Conservation (phyloP, 345 rosid genomes). For the Raphanus sativus region DNA sequence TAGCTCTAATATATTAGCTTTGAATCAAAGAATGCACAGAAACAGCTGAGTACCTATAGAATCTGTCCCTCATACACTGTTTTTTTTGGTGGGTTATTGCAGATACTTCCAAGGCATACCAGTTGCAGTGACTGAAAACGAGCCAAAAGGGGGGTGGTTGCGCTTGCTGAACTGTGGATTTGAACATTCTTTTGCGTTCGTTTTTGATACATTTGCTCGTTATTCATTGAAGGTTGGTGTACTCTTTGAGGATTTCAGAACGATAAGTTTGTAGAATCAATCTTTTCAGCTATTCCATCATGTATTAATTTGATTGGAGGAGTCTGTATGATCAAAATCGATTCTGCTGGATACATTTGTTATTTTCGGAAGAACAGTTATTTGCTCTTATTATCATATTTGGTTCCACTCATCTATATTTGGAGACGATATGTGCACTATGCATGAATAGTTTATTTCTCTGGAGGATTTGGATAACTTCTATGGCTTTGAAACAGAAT, state of each 20-base stretch:
- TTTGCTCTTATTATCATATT: not conserved
- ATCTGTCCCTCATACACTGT: not conserved
- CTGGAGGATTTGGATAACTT: not conserved
- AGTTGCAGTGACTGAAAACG: slow-evolving; percentile 61
- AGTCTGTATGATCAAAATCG: slow-evolving; percentile 25
- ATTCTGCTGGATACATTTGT: slow-evolving; percentile 20
- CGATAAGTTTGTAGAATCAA: slow-evolving; percentile 34
- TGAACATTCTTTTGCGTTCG: slow-evolving; percentile 20
- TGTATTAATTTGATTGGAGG: slow-evolving; percentile 38
- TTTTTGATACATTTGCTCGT: slow-evolving; percentile 6
- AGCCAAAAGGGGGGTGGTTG: slow-evolving; percentile 73
- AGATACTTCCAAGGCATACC: slow-evolving; percentile 72
- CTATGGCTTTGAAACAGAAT: not conserved
- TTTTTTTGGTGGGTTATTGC: slow-evolving; percentile 25
- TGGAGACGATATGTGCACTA: not conserved
- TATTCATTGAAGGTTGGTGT: slow-evolving; percentile 27
- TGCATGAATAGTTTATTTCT: not conserved
- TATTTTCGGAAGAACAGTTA: slow-evolving; percentile 17
- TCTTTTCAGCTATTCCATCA: slow-evolving; percentile 24
- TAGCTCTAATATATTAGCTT: not conserved
- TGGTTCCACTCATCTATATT: not conserved
- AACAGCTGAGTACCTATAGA: not conserved
- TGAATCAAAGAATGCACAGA: not conserved
- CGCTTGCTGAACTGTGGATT: slow-evolving; percentile 51
- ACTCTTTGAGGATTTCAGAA: slow-evolving; percentile 26